Conservation (phyloP, 306 rosid genomes). For the Trifolium dubium region DNA sequence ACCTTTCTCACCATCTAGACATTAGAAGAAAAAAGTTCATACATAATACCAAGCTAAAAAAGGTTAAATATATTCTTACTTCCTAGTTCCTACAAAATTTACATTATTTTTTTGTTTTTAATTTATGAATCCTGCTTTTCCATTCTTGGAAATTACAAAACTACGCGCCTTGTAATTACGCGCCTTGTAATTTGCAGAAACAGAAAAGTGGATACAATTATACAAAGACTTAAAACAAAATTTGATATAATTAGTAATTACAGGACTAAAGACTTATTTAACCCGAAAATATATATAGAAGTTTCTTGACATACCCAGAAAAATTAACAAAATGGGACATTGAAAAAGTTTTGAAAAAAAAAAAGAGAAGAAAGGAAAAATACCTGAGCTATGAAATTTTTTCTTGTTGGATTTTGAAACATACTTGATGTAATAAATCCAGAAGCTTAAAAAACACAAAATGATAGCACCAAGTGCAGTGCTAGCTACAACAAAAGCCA, state of each 20-base stretch:
- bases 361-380: not conserved
- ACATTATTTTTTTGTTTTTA: not conserved
- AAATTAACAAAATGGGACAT: not conserved
- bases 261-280: not conserved
- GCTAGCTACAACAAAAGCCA: slow-evolving; percentile 54
- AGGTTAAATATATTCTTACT: not conserved
- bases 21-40: slow-evolving; percentile 24
- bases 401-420: slow-evolving; percentile 49
- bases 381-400: slow-evolving; percentile 51
- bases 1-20: slow-evolving; percentile 80
- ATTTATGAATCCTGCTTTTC: not conserved
- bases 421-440: slow-evolving; percentile 60
- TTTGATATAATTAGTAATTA: not conserved
- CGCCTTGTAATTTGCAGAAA: not conserved
- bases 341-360: too few relatives aligned
- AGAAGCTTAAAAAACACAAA: slow-evolving; percentile 51
- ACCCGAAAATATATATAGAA: not conserved
- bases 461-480: slow-evolving; percentile 53
- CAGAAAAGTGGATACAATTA: not conserved
- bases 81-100: not conserved
- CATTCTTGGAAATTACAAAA: not conserved
- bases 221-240: not conserved
- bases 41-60: not conserved
- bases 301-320: slow-evolving; percentile 13
- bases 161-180: not conserved